phyloP scores from a whole-genome alignment of 768 basidiomycete genomes.

The Rhizopogon vesiculosus region DNA sequence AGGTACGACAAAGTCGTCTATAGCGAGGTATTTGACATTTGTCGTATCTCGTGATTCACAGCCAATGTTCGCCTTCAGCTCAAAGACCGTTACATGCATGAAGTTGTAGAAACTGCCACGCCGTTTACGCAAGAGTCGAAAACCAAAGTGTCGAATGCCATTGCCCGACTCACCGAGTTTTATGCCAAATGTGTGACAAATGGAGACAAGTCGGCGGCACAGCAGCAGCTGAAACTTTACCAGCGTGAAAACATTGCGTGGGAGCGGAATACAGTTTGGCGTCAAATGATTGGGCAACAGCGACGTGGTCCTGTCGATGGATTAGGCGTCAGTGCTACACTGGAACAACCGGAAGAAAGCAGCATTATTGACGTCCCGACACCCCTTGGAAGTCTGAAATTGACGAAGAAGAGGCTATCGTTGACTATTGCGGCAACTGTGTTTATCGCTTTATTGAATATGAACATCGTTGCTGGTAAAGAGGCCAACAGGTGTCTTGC shows the following conservation, averaged over 20 bases:
- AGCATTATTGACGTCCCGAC: conserved; percentile 46
- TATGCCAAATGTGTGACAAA: conserved; percentile 84
- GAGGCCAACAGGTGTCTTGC: conserved; percentile 91
- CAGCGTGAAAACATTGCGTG: conserved; percentile 93
- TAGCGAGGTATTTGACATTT: conserved; percentile 41
- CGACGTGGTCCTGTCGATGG: conserved; percentile 47
- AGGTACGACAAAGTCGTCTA: conserved; percentile 95
- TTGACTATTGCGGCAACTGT: conserved; percentile 51
- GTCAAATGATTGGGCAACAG: conserved; percentile 87
- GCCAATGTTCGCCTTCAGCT: conserved; percentile 37
- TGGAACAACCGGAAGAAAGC: conserved; percentile 38
- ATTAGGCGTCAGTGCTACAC: conserved; percentile 40
- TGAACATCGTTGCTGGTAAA: conserved; percentile 49
- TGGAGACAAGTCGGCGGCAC: conserved; percentile 63
- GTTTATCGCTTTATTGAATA: conserved; percentile 59
- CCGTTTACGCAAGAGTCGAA: conserved; percentile 70
- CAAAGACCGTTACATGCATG: conserved; percentile 72
- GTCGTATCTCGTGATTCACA: neutral
- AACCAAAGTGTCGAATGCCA: conserved; percentile 53
- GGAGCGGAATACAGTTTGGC: conserved; percentile 97
- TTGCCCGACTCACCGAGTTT: conserved; percentile 57
- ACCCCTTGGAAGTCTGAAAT: conserved; percentile 57
- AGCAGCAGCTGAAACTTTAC: conserved; percentile 79
- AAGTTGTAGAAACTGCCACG: conserved; percentile 55
- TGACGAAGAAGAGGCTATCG: conserved; percentile 61